Base-by-base conservation (phyloP, 2,329 filamentous ascomycete genomes). In the Trichoderma aggressivum region DNA sequence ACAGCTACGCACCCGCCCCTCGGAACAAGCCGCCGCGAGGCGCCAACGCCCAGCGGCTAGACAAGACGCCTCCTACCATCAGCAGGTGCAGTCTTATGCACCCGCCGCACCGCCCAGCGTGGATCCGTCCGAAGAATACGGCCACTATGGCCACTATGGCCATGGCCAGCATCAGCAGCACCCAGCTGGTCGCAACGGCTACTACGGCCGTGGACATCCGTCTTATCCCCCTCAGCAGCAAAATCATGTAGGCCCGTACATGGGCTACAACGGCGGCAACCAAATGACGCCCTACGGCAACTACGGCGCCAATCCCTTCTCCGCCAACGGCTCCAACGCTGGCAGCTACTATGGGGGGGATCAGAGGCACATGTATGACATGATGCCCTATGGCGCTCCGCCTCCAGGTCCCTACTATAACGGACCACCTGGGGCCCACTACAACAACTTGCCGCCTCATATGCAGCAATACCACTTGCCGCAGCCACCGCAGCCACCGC, bases 51-150 rank as follows among this genome's bases (percentile, higher is more conserved):
- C 56, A 24, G 79, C 75, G 75, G 47, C 68, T 43, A 79, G 74
- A 36, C 77, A 75, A 32, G 77, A 78, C 81, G 70, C 81, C 79
- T 76, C 85, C 81, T 73, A 79, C 16, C 76, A 77, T 66, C 81
- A 83, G 79, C 71, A 81, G 72, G 80, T 80, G 75, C 77, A 76
- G 63, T 60, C 73, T 58, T 75, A 74, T 68, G 74, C 75, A 75
- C 86, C 87, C 74, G 83, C 83, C 73, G 84, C 86, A 74, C 84
- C 88, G 70, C 87, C 88, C 83, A 92, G 86, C 79, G 85, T 87
- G 83, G 91, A 92, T 79, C 87, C 87, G 43, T 85, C 84, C 24
- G 89, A 92, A 28, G 89, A 92, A n/a, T 90, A 86, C 78, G 80
- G 82, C 73, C 80, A 76, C 75, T 83, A 81, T 84, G 85, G 82